Conservation (phyloP, 176 grass and related monocot species). For the Puya raimondii region DNA sequence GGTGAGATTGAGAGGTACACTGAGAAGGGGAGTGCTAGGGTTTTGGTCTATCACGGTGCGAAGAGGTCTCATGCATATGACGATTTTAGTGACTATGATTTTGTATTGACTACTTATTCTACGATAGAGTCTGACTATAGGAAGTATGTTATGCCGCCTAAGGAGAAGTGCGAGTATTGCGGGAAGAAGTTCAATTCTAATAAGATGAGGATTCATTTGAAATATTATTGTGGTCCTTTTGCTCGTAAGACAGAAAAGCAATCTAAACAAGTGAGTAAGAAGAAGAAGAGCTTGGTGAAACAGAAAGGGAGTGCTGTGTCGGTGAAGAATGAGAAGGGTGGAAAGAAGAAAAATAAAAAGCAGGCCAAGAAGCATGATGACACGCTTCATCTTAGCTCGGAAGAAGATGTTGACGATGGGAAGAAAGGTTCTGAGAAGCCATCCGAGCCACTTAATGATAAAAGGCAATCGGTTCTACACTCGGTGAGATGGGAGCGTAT, state of each 20-base stretch:
- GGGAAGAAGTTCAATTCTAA: conserved; percentile 29
- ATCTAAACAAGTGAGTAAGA: conserved; percentile 60
- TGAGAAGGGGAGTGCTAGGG: conserved; percentile 31
- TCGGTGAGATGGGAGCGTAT: conserved; percentile 75
- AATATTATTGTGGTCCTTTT: conserved; percentile 70
- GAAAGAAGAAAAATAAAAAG: conserved; percentile 14
- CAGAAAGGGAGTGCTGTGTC: not conserved
- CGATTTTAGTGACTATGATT: conserved; percentile 61
- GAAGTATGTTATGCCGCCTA: conserved; percentile 73
- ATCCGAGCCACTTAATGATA: conserved; percentile 16
- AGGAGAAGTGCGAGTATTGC: conserved; percentile 57
- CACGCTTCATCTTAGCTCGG: not conserved
- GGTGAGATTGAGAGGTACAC: conserved; percentile 79
- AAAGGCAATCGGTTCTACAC: conserved; percentile 58
- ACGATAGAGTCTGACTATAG: conserved; percentile 81
- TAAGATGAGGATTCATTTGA: conserved; percentile 46
- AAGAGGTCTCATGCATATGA: conserved; percentile 17
- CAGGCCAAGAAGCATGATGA: conserved; percentile 18
- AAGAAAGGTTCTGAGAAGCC: conserved; percentile 10
- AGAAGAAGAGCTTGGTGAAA: conserved; percentile 12
- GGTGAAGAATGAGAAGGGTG: not conserved
- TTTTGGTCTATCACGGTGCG: conserved; percentile 55
- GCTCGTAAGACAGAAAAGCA: conserved; percentile 71
- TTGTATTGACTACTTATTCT: conserved; percentile 77
- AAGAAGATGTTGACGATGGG: conserved; percentile 12